phyloP scores from a whole-genome alignment of 176 grass and related monocot genomes.

The Aechmea fasciata region DNA sequence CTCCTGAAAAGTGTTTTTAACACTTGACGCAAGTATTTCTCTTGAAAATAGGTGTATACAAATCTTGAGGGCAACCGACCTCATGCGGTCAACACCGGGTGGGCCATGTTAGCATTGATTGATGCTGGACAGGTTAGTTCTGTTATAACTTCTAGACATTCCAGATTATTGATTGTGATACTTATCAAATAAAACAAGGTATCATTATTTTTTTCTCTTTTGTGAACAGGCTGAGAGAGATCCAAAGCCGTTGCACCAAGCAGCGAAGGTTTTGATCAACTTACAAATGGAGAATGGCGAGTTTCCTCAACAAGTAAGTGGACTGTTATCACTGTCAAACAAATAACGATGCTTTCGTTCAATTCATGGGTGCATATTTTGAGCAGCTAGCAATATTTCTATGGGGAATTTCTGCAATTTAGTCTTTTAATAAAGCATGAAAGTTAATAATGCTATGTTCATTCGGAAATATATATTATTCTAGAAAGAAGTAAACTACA shows the following conservation, averaged over 20 bases:
- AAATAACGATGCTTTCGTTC: background rate
- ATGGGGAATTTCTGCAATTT: background rate
- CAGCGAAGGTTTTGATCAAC: slow-evolving; percentile 68
- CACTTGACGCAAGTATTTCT: background rate
- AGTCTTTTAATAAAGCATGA: background rate
- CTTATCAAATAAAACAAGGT: background rate
- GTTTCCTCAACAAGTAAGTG: slow-evolving; percentile 89
- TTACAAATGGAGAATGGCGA: slow-evolving; percentile 70
- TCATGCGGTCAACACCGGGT: slow-evolving; percentile 86
- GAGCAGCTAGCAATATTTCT: too few species aligned
- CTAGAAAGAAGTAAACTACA: too few species aligned
- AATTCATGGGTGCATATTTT: background rate
- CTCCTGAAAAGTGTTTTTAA: background rate
- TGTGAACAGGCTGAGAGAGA: slow-evolving; percentile 64
- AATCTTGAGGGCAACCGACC: slow-evolving; percentile 61
- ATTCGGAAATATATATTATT: too few species aligned
- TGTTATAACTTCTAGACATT: background rate
- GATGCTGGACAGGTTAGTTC: slow-evolving; percentile 61
- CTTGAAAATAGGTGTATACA: slow-evolving; percentile 68
- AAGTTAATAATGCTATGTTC: too few species aligned
- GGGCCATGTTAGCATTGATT: slow-evolving; percentile 84
- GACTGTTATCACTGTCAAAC: background rate
- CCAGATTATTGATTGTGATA: background rate
- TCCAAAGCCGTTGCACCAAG: slow-evolving; percentile 54
- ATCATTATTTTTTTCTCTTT: background rate